Base-by-base conservation (phyloP, 108 stramenopile species). In the Nannochloropsis gaditana region DNA sequence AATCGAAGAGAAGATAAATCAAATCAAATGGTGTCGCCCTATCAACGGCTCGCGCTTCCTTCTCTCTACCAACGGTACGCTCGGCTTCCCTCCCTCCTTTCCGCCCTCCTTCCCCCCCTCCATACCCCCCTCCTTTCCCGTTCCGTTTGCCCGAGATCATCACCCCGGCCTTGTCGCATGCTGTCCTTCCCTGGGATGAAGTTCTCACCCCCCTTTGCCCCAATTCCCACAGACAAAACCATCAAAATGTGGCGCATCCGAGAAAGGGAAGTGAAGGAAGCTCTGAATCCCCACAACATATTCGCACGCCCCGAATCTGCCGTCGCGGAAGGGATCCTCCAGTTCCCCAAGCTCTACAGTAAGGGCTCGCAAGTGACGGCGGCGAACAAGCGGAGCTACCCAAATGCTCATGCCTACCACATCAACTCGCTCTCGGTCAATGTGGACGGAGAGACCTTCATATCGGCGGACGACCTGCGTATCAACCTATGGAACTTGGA, bases 1-100 rank as follows among this genome's bases (percentile, higher is more conserved):
- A 81, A 93, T 93, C 41, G 93, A 93, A 81, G 92, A 92, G 83
- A 93, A 93, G 80, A 93, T 93, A 45, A 93, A 93, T 90, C 91
- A 92, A 42, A 92, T 93, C 44, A 89, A 89, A 41, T 93, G 91
- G 90, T 92, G 92, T 47, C 79, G 84, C 21, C 86, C 89, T 9
- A 59, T 83, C 19, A 88, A 86, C 89, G 79, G 81, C 44, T 82
- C 92, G 11, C 43, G 84, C 31, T 91, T 91, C 87, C 83, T 93
- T 21, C 87, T 93, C 9, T 59, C 87, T 19, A 91, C 93, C 41
- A 93, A 93, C 85, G 92, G 88, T 88, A 44, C 47, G 47, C 82
- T 1, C 82, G 11, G 50, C 80, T 84, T 80, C 45, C 31, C 44
- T 11, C 11, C 9, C 47, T 19, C 19, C 83, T n/a, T 59, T n/a